A percentile compares a stretch with the other conserved stretches of the same genome.
Evolutionary conservation across 805 yeast genomes (phyloP).

Genomic region (Metschnikowia borealis): DNA sequence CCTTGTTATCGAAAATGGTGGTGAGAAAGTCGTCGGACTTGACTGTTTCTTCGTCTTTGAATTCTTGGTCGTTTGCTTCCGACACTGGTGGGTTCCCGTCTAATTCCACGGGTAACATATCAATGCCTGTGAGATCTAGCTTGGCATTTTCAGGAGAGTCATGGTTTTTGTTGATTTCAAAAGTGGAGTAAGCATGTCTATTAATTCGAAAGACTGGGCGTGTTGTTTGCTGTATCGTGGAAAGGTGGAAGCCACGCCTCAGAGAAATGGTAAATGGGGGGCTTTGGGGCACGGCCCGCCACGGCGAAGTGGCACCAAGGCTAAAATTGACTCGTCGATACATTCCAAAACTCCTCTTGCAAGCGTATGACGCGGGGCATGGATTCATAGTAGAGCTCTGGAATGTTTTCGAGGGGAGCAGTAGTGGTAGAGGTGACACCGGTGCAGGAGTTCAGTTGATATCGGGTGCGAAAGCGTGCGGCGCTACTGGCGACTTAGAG

Average conservation of each 20-base stretch:
- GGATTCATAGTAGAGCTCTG: neutral
- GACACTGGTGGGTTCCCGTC: neutral
- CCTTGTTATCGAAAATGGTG: constrained; percentile 53
- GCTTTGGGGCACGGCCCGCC: neutral
- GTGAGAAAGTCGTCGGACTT: constrained; percentile 36
- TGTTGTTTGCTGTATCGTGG: neutral
- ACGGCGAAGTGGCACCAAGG: neutral
- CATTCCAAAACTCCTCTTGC: neutral
- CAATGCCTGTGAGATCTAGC: neutral
- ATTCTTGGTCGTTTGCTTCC: neutral
- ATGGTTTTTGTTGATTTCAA: neutral
- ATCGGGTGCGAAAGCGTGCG: constrained; percentile 5
- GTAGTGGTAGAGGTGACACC: neutral
- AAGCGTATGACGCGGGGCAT: neutral
- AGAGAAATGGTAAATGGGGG: neutral
- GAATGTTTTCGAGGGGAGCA: neutral
- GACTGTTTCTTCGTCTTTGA: constrained; percentile 7
- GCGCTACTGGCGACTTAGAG: neutral
- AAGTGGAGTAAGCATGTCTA: neutral
- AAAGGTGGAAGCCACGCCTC: neutral
- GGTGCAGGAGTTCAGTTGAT: neutral
- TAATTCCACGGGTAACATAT: neutral
- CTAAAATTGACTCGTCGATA: neutral
- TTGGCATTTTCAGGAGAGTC: neutral
- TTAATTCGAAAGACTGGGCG: neutral